phyloP scores from a whole-genome alignment of 2,329 filamentous ascomycete genomes.

The Penicillium hesseltinei region DNA sequence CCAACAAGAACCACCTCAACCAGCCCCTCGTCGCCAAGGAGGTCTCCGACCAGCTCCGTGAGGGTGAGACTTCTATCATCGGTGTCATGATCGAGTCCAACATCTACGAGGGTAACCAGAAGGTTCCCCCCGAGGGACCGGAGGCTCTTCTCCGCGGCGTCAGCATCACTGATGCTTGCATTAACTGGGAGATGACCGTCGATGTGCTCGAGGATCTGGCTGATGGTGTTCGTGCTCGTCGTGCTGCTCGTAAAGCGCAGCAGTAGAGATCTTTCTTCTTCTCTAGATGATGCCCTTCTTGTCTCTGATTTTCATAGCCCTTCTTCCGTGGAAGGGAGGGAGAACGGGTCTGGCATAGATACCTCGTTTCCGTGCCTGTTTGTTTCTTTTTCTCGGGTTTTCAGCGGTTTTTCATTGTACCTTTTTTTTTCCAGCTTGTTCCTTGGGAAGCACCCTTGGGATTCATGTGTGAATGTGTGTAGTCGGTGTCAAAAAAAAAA shows the following conservation, averaged over 20 bases:
- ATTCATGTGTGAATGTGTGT: conserved; percentile 6
- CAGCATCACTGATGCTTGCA: conserved; percentile 94
- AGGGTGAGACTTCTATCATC: conserved; percentile 83
- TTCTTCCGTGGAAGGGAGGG: neutral
- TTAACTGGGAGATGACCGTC: conserved; percentile 85
- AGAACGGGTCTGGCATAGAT: conserved; percentile 10
- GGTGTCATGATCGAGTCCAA: conserved; percentile 99
- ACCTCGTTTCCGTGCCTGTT: conserved; percentile 2
- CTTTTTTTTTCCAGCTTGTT: conserved; percentile 4
- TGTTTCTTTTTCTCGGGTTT: conserved; percentile 11
- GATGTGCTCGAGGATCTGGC: conserved; percentile 80
- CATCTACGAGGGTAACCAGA: conserved; percentile 87
- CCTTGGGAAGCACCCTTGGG: neutral
- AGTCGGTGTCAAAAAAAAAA: conserved; percentile 8
- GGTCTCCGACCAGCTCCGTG: conserved; percentile 79
- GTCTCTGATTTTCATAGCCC: conserved; percentile 1
- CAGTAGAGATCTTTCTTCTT: conserved; percentile 18
- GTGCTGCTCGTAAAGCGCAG: conserved; percentile 47
- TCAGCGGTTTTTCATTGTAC: conserved; percentile 12
- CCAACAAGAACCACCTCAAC: conserved; percentile 95
- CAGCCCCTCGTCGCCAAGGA: conserved; percentile 87
- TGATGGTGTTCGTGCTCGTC: conserved; percentile 73
- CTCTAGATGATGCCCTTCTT: conserved; percentile 11
- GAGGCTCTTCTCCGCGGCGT: conserved; percentile 79
- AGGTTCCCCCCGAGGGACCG: conserved; percentile 80